A percentile compares a stretch with the other conserved stretches of the same genome.
Evolutionary conservation across 2,329 filamentous ascomycete species (phyloP).

Genomic region (Lachnellula hyalina): DNA sequence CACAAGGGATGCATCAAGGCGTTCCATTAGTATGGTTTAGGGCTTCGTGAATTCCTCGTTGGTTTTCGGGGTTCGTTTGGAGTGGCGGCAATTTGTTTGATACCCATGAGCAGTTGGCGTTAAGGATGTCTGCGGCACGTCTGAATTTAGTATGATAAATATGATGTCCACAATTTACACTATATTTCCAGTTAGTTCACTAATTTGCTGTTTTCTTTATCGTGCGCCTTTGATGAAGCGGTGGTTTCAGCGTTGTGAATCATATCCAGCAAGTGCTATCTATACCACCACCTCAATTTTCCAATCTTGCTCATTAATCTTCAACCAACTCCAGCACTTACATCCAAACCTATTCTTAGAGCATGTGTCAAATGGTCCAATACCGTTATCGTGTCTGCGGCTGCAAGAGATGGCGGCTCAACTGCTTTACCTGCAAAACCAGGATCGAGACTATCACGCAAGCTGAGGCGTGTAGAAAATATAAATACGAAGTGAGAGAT

Average conservation of each 20-base stretch:
- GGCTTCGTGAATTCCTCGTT: neutral
- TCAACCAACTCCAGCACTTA: neutral
- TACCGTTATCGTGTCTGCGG: neutral
- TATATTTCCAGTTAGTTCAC: neutral
- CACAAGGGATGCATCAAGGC: neutral
- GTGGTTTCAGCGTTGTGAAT: neutral
- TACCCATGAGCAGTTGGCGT: neutral
- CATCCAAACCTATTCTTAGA: neutral
- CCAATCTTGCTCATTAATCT: neutral
- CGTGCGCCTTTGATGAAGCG: neutral
- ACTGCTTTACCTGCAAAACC: neutral
- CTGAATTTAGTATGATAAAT: neutral
- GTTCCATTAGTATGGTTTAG: neutral
- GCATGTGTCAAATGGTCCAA: neutral
- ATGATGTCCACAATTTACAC: neutral
- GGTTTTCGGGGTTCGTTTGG: neutral
- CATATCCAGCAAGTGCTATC: neutral
- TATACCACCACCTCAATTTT: neutral
- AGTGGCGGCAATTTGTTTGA: neutral
- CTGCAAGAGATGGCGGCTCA: neutral
- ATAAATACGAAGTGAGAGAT: neutral
- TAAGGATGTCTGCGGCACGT: neutral
- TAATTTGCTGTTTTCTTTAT: neutral
- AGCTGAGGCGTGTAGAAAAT: neutral
- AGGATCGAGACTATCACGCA: neutral